Conservation (phyloP, 2,329 filamentous ascomycete genomes). For the Beauveria australis region DNA sequence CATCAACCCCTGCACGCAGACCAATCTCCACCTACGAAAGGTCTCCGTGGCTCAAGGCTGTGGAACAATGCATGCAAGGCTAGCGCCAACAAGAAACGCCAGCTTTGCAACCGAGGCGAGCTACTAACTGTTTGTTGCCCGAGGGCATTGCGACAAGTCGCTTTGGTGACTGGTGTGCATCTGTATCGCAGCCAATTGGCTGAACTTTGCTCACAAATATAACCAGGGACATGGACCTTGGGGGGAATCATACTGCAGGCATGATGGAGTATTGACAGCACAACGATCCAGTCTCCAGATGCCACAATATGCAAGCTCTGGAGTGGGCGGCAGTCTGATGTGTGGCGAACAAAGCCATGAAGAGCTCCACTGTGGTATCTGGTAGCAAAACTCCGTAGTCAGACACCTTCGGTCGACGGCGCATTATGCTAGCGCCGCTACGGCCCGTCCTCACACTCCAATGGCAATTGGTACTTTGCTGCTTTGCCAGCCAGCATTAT, state of each 20-base stretch:
- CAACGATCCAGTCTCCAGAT: conserved; percentile 3
- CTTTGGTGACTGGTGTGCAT: neutral
- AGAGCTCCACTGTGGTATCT: conserved; percentile 1
- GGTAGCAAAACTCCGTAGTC: neutral
- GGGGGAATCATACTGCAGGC: neutral
- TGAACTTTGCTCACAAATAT: neutral
- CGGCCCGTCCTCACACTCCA: conserved; percentile 1
- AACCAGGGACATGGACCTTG: neutral
- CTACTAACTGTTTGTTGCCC: neutral
- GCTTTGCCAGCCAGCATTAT: neutral
- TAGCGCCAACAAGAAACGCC: neutral
- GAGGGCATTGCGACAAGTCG: neutral
- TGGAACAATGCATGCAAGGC: neutral
- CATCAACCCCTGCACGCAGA: neutral
- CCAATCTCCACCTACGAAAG: neutral
- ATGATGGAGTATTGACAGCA: neutral
- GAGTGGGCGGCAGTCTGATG: neutral
- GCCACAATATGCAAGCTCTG: neutral
- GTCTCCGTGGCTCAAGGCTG: neutral
- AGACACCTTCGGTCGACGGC: neutral
- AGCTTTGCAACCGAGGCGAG: neutral
- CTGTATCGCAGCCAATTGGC: neutral
- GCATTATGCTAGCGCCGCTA: conserved; percentile 10
- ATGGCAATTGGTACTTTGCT: neutral
- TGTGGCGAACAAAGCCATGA: neutral